Evolutionary conservation across 768 basidiomycete genomes (phyloP).

Genomic region (Aureoboletus auriporus): DNA sequence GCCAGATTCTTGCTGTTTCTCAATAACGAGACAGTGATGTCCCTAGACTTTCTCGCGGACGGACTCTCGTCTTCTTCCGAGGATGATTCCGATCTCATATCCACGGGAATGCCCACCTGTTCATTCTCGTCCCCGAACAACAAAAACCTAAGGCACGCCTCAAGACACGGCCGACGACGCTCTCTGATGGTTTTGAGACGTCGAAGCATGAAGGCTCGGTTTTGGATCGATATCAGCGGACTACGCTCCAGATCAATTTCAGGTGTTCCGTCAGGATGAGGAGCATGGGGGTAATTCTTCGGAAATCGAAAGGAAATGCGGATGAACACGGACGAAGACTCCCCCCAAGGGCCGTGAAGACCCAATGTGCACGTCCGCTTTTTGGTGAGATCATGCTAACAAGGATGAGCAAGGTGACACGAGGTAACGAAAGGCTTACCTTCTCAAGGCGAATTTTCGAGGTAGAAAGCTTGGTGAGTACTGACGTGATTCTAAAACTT

Average conservation of each 20-base stretch:
- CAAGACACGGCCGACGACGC: slow-evolving; percentile 75
- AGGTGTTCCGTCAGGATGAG: slow-evolving; percentile 62
- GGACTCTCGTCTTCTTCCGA: slow-evolving; percentile 62
- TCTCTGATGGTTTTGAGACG: slow-evolving; percentile 71
- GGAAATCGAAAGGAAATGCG: slow-evolving; percentile 90
- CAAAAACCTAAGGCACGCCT: slow-evolving; percentile 78
- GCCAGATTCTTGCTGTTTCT: slow-evolving; percentile 73
- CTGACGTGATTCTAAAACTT: slow-evolving; percentile 60
- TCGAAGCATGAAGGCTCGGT: slow-evolving; percentile 74
- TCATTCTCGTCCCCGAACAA: slow-evolving; percentile 65
- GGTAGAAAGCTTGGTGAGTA: slow-evolving; percentile 58
- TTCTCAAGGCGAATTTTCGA: slow-evolving; percentile 84
- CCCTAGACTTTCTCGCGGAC: slow-evolving; percentile 39
- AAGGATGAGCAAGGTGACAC: slow-evolving; percentile 3
- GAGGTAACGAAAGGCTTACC: slow-evolving; percentile 36
- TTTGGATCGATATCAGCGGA: slow-evolving; percentile 72
- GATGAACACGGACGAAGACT: slow-evolving; percentile 76
- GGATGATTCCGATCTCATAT: slow-evolving; percentile 57
- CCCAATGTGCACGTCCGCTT: slow-evolving; percentile 81
- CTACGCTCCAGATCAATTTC: slow-evolving; percentile 80
- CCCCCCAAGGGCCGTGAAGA: slow-evolving; percentile 90
- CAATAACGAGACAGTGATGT: slow-evolving; percentile 50
- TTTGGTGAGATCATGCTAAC: slow-evolving; percentile 63
- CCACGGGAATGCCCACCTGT: slow-evolving; percentile 33
- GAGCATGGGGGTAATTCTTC: slow-evolving; percentile 65